phyloP scores from a whole-genome alignment of 768 basidiomycete genomes.

The Xanthoconium stramineum region DNA sequence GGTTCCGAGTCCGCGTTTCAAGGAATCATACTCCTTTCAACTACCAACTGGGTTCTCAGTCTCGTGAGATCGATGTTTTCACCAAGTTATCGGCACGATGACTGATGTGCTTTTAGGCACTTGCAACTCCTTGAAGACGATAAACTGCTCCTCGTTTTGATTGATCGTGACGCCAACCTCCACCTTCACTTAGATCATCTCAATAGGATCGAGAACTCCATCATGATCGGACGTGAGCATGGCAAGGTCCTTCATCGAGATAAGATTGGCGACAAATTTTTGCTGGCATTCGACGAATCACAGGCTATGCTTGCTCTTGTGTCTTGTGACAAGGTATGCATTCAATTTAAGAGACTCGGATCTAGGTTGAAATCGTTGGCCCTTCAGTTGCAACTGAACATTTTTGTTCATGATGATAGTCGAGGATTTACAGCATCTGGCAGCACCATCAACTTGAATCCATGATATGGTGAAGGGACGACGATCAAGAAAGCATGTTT shows the following conservation, averaged over 20 bases:
- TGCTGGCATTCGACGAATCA: slow-evolving; percentile 52
- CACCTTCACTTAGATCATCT: slow-evolving; percentile 38
- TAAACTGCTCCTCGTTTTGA: slow-evolving; percentile 39
- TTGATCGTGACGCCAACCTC: slow-evolving; percentile 31
- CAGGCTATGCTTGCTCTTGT: slow-evolving; percentile 47
- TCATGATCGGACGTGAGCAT: slow-evolving; percentile 22
- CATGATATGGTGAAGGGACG: slow-evolving; percentile 44
- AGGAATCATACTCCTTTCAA: slow-evolving; percentile 23
- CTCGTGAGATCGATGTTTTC: slow-evolving; percentile 13
- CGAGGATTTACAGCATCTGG: slow-evolving; percentile 44
- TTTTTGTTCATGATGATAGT: slow-evolving; percentile 48
- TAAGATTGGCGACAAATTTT: slow-evolving; percentile 44
- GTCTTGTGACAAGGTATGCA: slow-evolving; percentile 39
- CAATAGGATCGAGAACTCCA: slow-evolving; percentile 32
- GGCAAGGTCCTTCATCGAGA: slow-evolving; percentile 40
- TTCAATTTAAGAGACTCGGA: neutral
- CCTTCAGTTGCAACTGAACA: slow-evolving; percentile 37
- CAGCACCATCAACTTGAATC: slow-evolving; percentile 37
- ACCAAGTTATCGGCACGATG: neutral
- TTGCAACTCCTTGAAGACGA: slow-evolving; percentile 41
- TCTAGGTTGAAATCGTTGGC: neutral
- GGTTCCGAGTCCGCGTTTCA: slow-evolving; percentile 26
- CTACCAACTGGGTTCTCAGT: slow-evolving; percentile 22
- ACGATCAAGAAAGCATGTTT: slow-evolving; percentile 41
- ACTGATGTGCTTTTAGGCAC: slow-evolving; percentile 22